Evolutionary conservation across 352 stramenopile species (phyloP).

Genomic region (Phytophthora pisi): DNA sequence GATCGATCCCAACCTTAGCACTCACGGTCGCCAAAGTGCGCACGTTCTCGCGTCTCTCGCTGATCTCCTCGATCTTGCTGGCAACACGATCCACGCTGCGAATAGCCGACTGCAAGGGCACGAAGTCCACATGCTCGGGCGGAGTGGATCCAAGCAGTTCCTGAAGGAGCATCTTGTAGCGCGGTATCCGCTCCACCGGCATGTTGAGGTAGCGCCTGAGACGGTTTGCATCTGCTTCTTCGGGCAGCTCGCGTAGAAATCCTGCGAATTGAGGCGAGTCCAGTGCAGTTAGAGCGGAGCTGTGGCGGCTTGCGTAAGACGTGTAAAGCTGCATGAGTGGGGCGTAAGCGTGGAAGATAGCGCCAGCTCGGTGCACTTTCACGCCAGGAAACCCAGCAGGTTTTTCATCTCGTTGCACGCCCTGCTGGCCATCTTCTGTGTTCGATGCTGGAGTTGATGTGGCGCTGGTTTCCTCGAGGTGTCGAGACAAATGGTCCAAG

Average conservation of each 20-base stretch:
- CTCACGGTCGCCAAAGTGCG: constrained; percentile 67
- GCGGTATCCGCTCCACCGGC: constrained; percentile 86
- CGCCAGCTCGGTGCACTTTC: constrained; percentile 50
- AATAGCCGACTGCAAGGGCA: constrained; percentile 73
- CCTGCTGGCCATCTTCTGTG: constrained; percentile 11
- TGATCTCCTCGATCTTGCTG: constrained; percentile 84
- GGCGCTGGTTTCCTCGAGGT: constrained; percentile 68
- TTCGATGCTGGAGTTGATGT: constrained; percentile 27
- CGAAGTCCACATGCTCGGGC: constrained; percentile 74
- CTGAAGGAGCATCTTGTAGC: constrained; percentile 85
- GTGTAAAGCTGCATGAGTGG: constrained; percentile 88
- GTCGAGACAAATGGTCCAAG: constrained; percentile 81
- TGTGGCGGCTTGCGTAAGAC: constrained; percentile 84
- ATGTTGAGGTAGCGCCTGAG: constrained; percentile 85
- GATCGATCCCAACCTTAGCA: constrained; percentile 69
- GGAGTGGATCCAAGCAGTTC: constrained; percentile 76
- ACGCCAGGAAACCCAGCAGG: constrained; percentile 14
- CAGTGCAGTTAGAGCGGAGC: constrained; percentile 68
- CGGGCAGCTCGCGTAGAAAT: constrained; percentile 77
- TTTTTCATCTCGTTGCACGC: constrained; percentile 8
- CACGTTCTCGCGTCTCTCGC: constrained; percentile 68
- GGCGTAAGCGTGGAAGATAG: constrained; percentile 88
- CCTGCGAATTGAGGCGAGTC: constrained; percentile 73
- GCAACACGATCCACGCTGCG: constrained; percentile 77
- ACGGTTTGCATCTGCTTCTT: constrained; percentile 63